phyloP scores from a whole-genome alignment of 495 filamentous ascomycete species.

The Daldinia bambusicola region DNA sequence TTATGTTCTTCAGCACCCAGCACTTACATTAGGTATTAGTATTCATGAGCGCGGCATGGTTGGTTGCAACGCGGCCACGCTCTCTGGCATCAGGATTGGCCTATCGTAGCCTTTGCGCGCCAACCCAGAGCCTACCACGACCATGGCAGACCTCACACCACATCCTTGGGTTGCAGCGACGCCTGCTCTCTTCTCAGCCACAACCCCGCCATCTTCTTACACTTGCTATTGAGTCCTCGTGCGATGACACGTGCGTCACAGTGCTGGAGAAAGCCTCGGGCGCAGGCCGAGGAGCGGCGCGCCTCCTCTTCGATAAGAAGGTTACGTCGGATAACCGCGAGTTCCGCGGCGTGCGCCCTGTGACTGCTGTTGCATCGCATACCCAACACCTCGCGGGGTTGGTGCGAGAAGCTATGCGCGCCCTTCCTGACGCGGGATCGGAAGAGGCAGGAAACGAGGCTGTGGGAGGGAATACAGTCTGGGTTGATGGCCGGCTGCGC shows the following conservation, averaged over 20 bases:
- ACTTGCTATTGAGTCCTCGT: constrained; percentile 95
- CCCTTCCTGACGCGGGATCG: constrained; percentile 55
- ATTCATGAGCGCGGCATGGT: constrained; percentile 8
- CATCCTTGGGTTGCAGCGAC: constrained; percentile 9
- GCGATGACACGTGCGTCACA: constrained; percentile 95
- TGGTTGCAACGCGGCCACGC: not conserved
- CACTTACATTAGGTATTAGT: not conserved
- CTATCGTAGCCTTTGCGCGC: not conserved
- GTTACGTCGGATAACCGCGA: constrained; percentile 77
- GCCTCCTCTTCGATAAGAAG: constrained; percentile 82
- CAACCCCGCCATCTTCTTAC: constrained; percentile 63
- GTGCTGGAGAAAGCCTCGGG: constrained; percentile 70
- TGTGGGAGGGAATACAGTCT: constrained; percentile 27
- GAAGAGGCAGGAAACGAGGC: constrained; percentile 10
- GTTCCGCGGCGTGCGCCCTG: constrained; percentile 81
- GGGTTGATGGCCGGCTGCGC: constrained; percentile 44
- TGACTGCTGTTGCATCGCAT: constrained; percentile 77
- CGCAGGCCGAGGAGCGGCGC: constrained; percentile 48
- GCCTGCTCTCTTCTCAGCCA: constrained; percentile 10
- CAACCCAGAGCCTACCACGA: not conserved
- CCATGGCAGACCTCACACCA: not conserved
- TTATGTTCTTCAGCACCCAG: not conserved
- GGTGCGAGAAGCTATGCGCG: constrained; percentile 68
- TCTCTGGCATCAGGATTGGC: not conserved
- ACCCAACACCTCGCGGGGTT: constrained; percentile 72